Evolutionary conservation across 306 rosid species (phyloP).

Genomic region (Fagus sylvatica): DNA sequence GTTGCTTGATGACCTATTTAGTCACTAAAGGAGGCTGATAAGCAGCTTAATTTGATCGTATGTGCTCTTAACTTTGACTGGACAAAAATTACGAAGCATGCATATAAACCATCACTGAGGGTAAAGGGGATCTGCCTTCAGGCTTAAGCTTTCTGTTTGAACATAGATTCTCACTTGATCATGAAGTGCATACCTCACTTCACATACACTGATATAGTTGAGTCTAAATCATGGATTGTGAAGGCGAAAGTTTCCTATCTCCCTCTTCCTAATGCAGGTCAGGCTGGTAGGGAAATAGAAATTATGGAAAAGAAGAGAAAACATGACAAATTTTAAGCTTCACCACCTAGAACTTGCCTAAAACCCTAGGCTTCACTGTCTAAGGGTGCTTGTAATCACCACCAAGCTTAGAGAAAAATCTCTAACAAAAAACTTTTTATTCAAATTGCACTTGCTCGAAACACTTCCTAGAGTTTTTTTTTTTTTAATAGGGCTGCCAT

Average conservation of each 20-base stretch:
- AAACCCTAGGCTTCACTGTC: no score
- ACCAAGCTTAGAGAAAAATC: no score
- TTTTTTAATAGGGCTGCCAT: no score
- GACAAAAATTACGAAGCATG: background rate
- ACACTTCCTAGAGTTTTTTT: no score
- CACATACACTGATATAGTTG: background rate
- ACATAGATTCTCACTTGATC: background rate
- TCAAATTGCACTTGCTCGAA: no score
- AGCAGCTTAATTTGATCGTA: background rate
- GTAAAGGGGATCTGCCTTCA: background rate
- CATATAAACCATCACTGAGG: background rate
- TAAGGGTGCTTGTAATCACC: no score
- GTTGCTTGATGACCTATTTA: background rate
- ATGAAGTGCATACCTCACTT: background rate
- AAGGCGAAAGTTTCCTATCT: background rate
- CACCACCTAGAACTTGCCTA: no score
- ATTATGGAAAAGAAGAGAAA: no score
- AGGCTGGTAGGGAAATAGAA: no score
- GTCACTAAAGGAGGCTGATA: background rate
- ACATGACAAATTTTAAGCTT: no score
- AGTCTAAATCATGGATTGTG: background rate
- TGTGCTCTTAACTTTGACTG: background rate
- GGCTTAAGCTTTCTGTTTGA: background rate
- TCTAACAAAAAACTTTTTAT: no score
- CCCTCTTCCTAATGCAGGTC: no score